phyloP scores from a whole-genome alignment of 352 stramenopile genomes.

The Paralagenidium karlingii region DNA sequence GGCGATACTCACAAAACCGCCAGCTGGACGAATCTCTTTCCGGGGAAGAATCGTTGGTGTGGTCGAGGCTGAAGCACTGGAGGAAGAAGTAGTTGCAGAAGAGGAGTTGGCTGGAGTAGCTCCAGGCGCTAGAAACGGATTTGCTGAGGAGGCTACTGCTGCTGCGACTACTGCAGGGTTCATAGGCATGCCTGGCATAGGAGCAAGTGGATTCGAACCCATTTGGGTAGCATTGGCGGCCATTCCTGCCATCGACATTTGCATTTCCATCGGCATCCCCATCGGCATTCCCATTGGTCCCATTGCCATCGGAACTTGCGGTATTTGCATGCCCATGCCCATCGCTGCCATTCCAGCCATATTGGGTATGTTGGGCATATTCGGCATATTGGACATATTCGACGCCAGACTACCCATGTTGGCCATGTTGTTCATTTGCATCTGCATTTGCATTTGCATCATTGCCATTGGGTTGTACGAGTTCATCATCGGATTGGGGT shows the following conservation, averaged over 20 bases:
- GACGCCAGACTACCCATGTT: constrained; percentile 15
- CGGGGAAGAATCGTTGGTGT: too few species aligned
- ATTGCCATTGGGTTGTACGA: constrained; percentile 22
- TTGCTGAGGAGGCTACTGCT: too few species aligned
- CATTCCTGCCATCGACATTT: too few species aligned
- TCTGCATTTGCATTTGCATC: constrained; percentile 5
- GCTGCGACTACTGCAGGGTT: not conserved
- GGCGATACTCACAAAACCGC: constrained; percentile 70
- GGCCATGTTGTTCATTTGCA: constrained; percentile 29
- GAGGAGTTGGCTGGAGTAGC: too few species aligned
- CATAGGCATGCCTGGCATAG: constrained; percentile 28
- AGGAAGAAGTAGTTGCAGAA: too few species aligned
- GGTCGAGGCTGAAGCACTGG: too few species aligned
- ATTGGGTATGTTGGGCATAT: too few species aligned
- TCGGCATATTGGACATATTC: not conserved
- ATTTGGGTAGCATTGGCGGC: too few species aligned
- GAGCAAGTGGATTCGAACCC: too few species aligned
- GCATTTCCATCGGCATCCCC: constrained; percentile 11
- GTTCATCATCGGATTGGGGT: constrained; percentile 65
- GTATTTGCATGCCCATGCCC: constrained; percentile 17
- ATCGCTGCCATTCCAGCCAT: too few species aligned
- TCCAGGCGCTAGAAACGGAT: too few species aligned
- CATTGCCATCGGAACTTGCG: constrained; percentile 13
- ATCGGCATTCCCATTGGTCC: constrained; percentile 31
- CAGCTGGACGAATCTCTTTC: too few species aligned